A percentile compares a stretch with the other conserved stretches of the same genome.
Evolutionary conservation across 306 rosid genomes (phyloP).

Genomic region (Comarum palustre): DNA sequence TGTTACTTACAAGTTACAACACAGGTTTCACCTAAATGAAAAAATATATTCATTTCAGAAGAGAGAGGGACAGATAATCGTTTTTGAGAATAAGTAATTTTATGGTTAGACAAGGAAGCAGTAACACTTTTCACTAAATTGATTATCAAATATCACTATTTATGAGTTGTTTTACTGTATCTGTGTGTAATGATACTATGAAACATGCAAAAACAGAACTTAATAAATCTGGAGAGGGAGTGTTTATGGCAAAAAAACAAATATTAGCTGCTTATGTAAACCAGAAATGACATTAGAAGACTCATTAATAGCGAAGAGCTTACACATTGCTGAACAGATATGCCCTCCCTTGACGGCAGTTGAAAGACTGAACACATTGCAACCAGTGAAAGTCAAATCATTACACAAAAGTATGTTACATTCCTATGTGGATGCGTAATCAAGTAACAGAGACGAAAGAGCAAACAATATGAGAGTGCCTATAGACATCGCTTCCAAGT

Average conservation of each 20-base stretch:
- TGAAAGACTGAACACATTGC: conserved; percentile 59
- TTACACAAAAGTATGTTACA: background rate
- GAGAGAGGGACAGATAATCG: background rate
- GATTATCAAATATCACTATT: too few species aligned
- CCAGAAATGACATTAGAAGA: background rate
- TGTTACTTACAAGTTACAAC: background rate
- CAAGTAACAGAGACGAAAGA: background rate
- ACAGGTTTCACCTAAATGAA: background rate
- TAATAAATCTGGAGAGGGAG: background rate
- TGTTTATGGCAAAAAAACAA: background rate
- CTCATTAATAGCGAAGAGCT: conserved; percentile 35
- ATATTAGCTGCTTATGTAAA: background rate
- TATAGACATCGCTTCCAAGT: background rate
- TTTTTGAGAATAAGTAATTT: background rate
- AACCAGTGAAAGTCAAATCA: conserved; percentile 38
- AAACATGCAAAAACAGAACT: background rate
- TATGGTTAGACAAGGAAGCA: too few species aligned
- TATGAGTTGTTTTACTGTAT: background rate
- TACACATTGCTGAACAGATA: conserved; percentile 80
- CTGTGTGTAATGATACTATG: background rate
- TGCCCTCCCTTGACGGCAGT: conserved; percentile 73
- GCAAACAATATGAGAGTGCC: background rate
- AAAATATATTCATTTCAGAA: too few species aligned
- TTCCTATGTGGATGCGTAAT: background rate
- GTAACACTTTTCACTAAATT: background rate